Base-by-base conservation (phyloP, 2,329 filamentous ascomycete species). In the Nemania serpens region DNA sequence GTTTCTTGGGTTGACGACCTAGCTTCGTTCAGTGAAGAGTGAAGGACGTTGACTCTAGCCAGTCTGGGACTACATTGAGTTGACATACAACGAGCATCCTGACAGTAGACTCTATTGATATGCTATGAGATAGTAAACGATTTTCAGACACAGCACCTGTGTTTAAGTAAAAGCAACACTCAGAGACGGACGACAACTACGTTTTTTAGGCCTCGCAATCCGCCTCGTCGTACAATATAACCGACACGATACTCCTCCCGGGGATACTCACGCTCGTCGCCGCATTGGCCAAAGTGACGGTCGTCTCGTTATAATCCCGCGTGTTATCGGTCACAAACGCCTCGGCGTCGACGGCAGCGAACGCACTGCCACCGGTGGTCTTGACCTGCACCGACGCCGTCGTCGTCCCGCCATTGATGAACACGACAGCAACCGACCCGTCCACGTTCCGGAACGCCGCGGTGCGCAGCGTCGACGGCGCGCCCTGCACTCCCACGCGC, bases 141-240 rank as follows among this genome's bases (percentile, higher is more conserved):
- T 29, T 29, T 29, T 29, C 25, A 29, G 7, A 3, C 3, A 29
- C 25, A 7, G 3, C 25, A 29, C 7, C 25, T 29, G 25, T 7
- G 25, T 29, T 29, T 29, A 29, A 29, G 7, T 29, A 29, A 29
- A 7, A 29, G 25, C 25, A 29, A 29, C 25, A 3, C 25, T 7
- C 25, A 3, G 25, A 29, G n/a, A 29, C 7, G 25, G 7, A 29
- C 4, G 25, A 29, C 4, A 3, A 29, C 25, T 29, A 29, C 4
- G 7, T 29, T 29, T 29, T 17, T 13, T 13, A 49, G 9, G 3
- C 9, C n/a, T 11, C 29, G 3, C 29, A 9, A 36, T 36, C 47
- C 29, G 2, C 15, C 41, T 15, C 41, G 15, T 79, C 81, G 3
- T 76, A 75, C 10, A 65, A 43, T 6, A 65, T 34, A 41, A 65